Base-by-base conservation (phyloP, 1,284 basidiomycete genomes). In the Golubevia pallescens region DNA sequence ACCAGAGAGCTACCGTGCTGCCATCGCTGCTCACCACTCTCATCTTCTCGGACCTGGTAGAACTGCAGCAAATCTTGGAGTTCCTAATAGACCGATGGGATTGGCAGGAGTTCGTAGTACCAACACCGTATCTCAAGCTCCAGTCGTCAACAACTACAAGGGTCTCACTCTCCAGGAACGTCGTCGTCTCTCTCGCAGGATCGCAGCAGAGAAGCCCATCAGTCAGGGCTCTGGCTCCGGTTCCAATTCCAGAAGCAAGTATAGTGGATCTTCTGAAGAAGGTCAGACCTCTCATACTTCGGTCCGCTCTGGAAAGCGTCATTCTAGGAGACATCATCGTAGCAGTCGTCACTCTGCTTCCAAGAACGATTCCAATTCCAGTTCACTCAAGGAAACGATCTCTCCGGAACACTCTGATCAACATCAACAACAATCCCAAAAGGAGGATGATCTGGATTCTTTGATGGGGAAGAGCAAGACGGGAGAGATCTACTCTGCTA, bases 401-500 rank as follows among this genome's bases (percentile, higher is more conserved):
- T 13, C 21, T 3, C 5, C 23, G 5, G n/a, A 34, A 5, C 20
- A 20, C 34, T 10, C 5, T 20, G 59, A 13, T 13, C 6, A 19
- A 19, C 28, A 3, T 24, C 13, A 51, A 32, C 10, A 48, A 6
- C 34, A 42, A 21, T 20, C 32, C 4, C 13, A 24, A 21, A 48
- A 48, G 42, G 42, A 48, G 42, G 42, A 48, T 10, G 42, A 48
- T 48, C 16, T 61, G 58, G 69, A 67, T 16, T 52, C 62, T 2
- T 63, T 68, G 21, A 69, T 67, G 52, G 71, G 68, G 52, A 64
- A 68, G 23, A 70, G 69, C 28, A 48, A 67, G 3, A 68, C 66
- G 10, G 51, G 58, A 19, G 74, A 75, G 68, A 68, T 91, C 10
- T 97, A 97, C 87, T 95, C 93, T 1, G 87, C 91, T 0, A 92